Evolutionary conservation across 2,329 filamentous ascomycete species (phyloP).

Genomic region (Diplocarpon rosae): DNA sequence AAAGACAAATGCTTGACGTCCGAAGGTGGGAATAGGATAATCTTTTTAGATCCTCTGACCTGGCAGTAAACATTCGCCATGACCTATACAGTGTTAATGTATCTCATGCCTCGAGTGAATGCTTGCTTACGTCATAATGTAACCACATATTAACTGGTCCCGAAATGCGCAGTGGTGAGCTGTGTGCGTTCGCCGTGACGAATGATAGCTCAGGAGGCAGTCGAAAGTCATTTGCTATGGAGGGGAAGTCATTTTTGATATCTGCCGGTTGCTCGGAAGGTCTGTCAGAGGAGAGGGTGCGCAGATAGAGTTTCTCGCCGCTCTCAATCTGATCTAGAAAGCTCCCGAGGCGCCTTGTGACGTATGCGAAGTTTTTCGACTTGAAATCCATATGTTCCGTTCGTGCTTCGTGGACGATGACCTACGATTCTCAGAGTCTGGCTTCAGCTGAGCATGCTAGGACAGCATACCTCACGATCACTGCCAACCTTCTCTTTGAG

Average conservation of each 20-base stretch:
- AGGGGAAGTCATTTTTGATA: constrained; percentile 60
- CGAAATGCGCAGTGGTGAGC: constrained; percentile 69
- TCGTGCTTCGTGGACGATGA: constrained; percentile 62
- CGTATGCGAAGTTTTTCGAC: constrained; percentile 72
- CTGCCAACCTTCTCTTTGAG: constrained; percentile 50
- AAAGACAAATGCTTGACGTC: constrained; percentile 63
- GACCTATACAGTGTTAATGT: constrained; percentile 38
- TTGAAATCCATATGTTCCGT: constrained; percentile 67
- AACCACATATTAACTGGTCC: constrained; percentile 80
- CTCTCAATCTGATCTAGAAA: constrained; percentile 51
- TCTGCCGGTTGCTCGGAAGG: constrained; percentile 61
- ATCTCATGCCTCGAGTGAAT: neutral
- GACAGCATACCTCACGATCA: constrained; percentile 43
- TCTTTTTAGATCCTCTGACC: constrained; percentile 58
- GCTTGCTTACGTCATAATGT: constrained; percentile 61
- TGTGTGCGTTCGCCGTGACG: constrained; percentile 56
- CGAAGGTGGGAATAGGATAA: constrained; percentile 67
- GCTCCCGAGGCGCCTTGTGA: constrained; percentile 51
- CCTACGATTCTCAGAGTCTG: constrained; percentile 31
- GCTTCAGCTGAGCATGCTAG: too few species aligned
- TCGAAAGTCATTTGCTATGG: constrained; percentile 56
- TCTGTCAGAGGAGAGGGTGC: constrained; percentile 58
- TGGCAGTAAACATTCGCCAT: constrained; percentile 85
- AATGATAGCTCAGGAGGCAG: constrained; percentile 51
- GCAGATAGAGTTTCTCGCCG: constrained; percentile 63